These are phyloP conservation scores for Torulaspora microellipsoides DNA, from an alignment of 805 yeast genomes.

Conservation along the genomic window DNA sequence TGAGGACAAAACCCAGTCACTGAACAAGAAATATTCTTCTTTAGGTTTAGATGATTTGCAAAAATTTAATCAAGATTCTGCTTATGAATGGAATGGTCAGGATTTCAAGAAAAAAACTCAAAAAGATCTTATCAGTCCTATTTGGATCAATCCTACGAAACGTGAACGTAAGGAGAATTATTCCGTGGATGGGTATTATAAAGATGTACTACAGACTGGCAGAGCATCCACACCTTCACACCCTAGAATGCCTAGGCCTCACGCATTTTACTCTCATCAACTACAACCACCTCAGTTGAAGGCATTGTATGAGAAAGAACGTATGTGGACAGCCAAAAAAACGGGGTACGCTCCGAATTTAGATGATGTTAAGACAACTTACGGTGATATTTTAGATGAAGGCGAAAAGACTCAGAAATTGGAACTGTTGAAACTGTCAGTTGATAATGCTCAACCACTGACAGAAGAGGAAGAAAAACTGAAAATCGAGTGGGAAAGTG, in stretches of 20 bases:
- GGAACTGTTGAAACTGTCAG: constrained; percentile 63
- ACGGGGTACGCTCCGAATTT: constrained; percentile 61
- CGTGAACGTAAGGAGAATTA: constrained; percentile 82
- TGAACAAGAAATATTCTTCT: constrained; percentile 59
- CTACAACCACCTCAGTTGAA: constrained; percentile 74
- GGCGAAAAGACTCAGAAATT: constrained; percentile 45
- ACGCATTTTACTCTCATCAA: constrained; percentile 84
- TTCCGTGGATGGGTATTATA: constrained; percentile 81
- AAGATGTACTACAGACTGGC: constrained; percentile 72
- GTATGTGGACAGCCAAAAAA: constrained; percentile 66
- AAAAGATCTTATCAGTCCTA: constrained; percentile 47
- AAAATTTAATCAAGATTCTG: constrained; percentile 66
- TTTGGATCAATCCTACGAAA: constrained; percentile 83
- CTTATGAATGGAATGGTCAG: constrained; percentile 86
- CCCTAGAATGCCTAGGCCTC: constrained; percentile 81
- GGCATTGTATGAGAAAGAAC: constrained; percentile 77
- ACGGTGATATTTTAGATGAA: constrained; percentile 38
- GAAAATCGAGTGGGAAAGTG: constrained; percentile 51
- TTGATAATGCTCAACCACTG: constrained; percentile 71
- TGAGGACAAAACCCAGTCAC: constrained; percentile 56
- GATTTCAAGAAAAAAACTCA: constrained; percentile 60
- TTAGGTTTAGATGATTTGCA: constrained; percentile 75
- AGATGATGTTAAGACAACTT: constrained; percentile 45
- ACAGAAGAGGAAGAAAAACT: constrained; percentile 74
- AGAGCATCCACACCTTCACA: constrained; percentile 48